Conservation (phyloP, 768 basidiomycete genomes). For the Auriscalpium microsporum region DNA sequence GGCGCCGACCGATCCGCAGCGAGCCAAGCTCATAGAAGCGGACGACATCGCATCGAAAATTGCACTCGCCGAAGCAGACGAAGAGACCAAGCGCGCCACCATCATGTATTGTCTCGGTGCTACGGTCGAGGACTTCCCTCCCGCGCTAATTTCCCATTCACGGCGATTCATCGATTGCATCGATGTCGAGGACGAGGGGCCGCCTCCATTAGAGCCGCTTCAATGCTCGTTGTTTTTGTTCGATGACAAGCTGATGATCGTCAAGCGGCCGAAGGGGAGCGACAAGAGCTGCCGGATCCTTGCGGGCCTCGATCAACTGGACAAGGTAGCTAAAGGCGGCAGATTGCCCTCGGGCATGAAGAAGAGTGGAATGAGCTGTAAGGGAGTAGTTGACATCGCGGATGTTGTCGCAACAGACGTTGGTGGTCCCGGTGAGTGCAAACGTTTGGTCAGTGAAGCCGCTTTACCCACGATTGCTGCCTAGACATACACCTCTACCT, state of each 20-base stretch:
- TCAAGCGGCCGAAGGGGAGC: slow-evolving; percentile 71
- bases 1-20: slow-evolving; percentile 68
- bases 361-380: slow-evolving; percentile 76
- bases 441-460: background rate
- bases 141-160: slow-evolving; percentile 80
- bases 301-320: slow-evolving; percentile 71
- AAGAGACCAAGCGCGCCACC: slow-evolving; percentile 82
- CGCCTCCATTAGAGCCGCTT: slow-evolving; percentile 46
- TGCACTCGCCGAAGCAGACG: slow-evolving; percentile 85
- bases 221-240: slow-evolving; percentile 91
- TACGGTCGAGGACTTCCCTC: slow-evolving; percentile 86
- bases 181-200: slow-evolving; percentile 78
- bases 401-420: slow-evolving; percentile 80
- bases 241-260: slow-evolving; percentile 87
- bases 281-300: slow-evolving; percentile 67
- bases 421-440: slow-evolving; percentile 68
- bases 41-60: slow-evolving; percentile 86
- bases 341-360: slow-evolving; percentile 56
- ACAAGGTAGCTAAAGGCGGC: slow-evolving; percentile 57
- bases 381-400: slow-evolving; percentile 76
- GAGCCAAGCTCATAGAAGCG: slow-evolving; percentile 72
- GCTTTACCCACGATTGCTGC: slow-evolving; percentile 5
- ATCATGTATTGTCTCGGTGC: slow-evolving; percentile 80
- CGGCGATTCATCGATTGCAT: slow-evolving; percentile 87
- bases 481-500: slow-evolving; percentile 82